Percentiles rank a stretch among this genome's conserved stretches.
Evolutionary conservation across 345 rosid species (phyloP).

Genomic region (Eucalyptus microcorys): DNA sequence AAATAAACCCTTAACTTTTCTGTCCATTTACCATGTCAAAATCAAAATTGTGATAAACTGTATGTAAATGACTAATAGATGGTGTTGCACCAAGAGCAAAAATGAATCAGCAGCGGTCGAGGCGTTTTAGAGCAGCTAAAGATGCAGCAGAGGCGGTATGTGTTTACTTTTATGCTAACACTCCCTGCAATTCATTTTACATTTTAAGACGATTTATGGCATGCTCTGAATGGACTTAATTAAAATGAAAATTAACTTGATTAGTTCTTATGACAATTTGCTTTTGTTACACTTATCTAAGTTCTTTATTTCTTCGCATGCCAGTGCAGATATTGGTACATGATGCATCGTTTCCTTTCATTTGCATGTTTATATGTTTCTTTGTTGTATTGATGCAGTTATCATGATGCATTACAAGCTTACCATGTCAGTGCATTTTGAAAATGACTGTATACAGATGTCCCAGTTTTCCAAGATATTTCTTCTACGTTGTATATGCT

Average conservation of each 20-base stretch:
- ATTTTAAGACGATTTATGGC: background rate
- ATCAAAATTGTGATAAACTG: background rate
- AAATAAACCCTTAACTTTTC: background rate
- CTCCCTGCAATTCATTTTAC: background rate
- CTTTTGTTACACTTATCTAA: background rate
- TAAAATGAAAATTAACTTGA: background rate
- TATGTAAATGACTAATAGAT: constrained; percentile 29
- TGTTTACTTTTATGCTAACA: background rate
- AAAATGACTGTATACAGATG: background rate
- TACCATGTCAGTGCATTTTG: background rate
- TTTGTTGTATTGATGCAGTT: background rate
- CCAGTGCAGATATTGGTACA: background rate
- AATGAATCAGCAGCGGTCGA: constrained; percentile 93
- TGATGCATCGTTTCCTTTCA: background rate
- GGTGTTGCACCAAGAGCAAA: constrained; percentile 99
- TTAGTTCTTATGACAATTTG: background rate
- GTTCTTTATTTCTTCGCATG: background rate
- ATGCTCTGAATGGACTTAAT: background rate
- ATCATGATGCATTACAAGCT: background rate
- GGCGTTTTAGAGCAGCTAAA: constrained; percentile 91
- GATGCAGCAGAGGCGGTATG: constrained; percentile 86
- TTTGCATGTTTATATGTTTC: background rate
- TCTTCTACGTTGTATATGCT: background rate
- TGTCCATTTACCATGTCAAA: background rate
- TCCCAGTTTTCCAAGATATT: background rate